Evolutionary conservation across 805 yeast species (phyloP).

Genomic region (Komagataella pseudopastoris): DNA sequence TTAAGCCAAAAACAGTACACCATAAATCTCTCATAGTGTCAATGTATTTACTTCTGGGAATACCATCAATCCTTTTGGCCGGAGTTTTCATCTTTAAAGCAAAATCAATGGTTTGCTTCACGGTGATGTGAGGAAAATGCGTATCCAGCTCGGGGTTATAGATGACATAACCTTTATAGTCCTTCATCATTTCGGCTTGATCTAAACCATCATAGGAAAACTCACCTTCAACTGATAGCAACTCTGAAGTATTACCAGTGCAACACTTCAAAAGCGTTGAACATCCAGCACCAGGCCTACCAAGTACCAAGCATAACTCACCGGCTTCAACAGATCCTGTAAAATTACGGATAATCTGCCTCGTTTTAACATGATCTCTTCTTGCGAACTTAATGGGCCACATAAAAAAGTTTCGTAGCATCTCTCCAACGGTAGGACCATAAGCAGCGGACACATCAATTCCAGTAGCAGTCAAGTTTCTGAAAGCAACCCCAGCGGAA

Average conservation of each 20-base stretch:
- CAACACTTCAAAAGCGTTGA: constrained; percentile 36
- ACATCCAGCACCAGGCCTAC: constrained; percentile 56
- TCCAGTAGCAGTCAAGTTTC: constrained; percentile 29
- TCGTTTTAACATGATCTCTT: constrained; percentile 17
- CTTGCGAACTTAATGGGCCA: constrained; percentile 18
- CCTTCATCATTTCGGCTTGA: constrained; percentile 31
- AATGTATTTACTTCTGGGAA: constrained; percentile 25
- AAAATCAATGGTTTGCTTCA: constrained; percentile 41
- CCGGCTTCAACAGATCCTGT: constrained; percentile 26
- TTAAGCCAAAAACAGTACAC: constrained; percentile 41
- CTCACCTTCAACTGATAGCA: constrained; percentile 22
- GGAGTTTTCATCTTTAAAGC: constrained; percentile 52
- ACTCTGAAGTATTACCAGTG: constrained; percentile 30
- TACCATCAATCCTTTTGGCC: constrained; percentile 27
- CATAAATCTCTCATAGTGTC: constrained; percentile 29
- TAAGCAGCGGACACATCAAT: constrained; percentile 39
- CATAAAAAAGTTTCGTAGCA: constrained; percentile 19
- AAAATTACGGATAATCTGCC: constrained; percentile 14
- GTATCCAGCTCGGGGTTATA: constrained; percentile 44
- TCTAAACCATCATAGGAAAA: constrained; percentile 35
- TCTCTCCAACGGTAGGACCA: constrained; percentile 31
- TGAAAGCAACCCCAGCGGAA: constrained; percentile 37
- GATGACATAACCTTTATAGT: constrained; percentile 32
- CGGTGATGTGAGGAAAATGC: constrained; percentile 43
- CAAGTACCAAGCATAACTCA: constrained; percentile 38